These are phyloP conservation scores for Tylopilus sp. DNA, from an alignment of 768 basidiomycete genomes.

Conservation along the genomic window DNA sequence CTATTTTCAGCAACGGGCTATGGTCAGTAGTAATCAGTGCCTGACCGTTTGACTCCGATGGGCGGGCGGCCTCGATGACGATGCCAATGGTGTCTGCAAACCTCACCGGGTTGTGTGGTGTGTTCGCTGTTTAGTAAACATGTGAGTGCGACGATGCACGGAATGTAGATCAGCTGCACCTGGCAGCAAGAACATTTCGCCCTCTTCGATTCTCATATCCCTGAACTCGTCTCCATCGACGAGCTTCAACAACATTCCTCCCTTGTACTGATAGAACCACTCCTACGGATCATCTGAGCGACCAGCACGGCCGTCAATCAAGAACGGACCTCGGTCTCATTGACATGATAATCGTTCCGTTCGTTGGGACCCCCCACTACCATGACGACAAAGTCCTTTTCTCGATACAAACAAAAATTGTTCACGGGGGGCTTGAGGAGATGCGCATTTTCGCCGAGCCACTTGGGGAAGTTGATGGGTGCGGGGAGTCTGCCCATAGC, in stretches of 20 bases:
- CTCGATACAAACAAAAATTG: conserved; percentile 82
- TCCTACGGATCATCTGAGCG: conserved; percentile 47
- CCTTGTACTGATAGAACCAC: conserved; percentile 98
- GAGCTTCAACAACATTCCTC: conserved; percentile 84
- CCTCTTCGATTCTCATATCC: conserved; percentile 89
- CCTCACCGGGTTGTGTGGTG: conserved; percentile 93
- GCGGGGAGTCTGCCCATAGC: conserved; percentile 64
- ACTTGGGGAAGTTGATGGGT: conserved; percentile 86
- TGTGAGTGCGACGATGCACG: not conserved
- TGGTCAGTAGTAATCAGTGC: not conserved
- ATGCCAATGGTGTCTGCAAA: conserved; percentile 89
- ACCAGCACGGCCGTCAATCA: not conserved
- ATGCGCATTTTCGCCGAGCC: conserved; percentile 80
- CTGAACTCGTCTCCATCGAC: conserved; percentile 77
- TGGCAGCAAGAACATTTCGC: conserved; percentile 95
- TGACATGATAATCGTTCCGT: conserved; percentile 91
- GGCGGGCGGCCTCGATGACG: conserved; percentile 85
- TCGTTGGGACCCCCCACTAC: conserved; percentile 94
- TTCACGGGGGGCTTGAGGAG: conserved; percentile 89
- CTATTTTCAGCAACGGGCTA: not conserved
- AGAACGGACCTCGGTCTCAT: conserved; percentile 78
- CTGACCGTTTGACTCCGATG: conserved; percentile 70
- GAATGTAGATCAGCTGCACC: conserved; percentile 41
- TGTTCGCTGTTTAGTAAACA: conserved; percentile 62
- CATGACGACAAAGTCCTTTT: conserved; percentile 92